phyloP scores from a whole-genome alignment of 2,329 filamentous ascomycete genomes.

The Pestalotiopsis sp. region DNA sequence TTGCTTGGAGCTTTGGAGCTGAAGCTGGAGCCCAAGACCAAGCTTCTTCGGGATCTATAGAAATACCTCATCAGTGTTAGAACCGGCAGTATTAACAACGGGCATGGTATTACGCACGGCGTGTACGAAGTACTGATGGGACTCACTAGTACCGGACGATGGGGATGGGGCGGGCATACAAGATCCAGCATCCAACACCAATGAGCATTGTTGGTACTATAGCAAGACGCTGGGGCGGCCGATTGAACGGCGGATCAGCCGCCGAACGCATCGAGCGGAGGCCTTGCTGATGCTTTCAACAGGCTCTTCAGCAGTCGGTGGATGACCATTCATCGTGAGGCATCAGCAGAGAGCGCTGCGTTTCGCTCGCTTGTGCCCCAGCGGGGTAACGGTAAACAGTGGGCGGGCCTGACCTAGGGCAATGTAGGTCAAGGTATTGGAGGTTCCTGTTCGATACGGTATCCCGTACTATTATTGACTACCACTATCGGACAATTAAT shows the following conservation, averaged over 20 bases:
- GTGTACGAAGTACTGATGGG: background rate
- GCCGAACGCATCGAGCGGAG: background rate
- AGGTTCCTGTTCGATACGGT: background rate
- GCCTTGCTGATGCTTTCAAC: background rate
- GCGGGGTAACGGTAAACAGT: background rate
- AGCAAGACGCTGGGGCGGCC: background rate
- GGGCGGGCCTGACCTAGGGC: background rate
- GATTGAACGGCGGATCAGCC: background rate
- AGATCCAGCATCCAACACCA: background rate
- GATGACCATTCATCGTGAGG: background rate
- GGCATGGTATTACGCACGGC: background rate
- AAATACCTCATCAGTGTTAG: background rate
- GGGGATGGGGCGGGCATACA: background rate
- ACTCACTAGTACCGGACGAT: background rate
- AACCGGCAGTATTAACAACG: background rate
- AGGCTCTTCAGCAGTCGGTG: background rate
- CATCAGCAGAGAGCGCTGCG: background rate
- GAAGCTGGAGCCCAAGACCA: background rate
- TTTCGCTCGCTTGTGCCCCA: constrained; percentile 5
- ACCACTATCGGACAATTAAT: background rate
- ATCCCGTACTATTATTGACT: background rate
- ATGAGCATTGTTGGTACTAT: background rate
- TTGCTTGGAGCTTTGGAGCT: background rate
- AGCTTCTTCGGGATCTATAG: background rate
- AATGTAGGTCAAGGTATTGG: background rate